Base-by-base conservation (phyloP, 2,329 filamentous ascomycete species). In the Ophiostoma sp. region DNA sequence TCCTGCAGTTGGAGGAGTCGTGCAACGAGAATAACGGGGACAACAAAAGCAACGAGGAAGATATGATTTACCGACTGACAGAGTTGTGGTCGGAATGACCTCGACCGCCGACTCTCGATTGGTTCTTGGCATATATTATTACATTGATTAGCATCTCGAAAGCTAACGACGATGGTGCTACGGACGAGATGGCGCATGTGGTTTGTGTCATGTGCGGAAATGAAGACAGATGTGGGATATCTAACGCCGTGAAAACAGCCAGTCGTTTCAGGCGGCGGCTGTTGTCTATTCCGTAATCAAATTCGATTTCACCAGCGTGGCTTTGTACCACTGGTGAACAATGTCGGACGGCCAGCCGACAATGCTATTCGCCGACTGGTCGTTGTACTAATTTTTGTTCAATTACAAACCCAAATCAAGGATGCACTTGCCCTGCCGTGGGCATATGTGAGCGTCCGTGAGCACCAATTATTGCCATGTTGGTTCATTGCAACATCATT, bases 171-270 rank as follows among this genome's bases (percentile, higher is more conserved):
- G 57, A 33, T 33, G 57, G 15, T 33, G 27, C 27, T 17, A 62
- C 7, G 17, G 17, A 48, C n/a, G 23, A 57, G 27, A 62, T 62
- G 23, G 52, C 27, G 57, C 62, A 66, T 39, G 35, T 41, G 62
- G 62, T 33, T 66, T 66, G 62, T 39, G 62, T 66, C 62, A 67
- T 67, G 41, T 67, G 41, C 65, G 23, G 65, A 67, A 67, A 67
- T 67, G 65, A 52, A 57, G n/a, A 39, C 23, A 48, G 23, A 33
- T 5, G 23, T 27, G 52, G 27, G 52, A 48, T 48, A 20, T 48
- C 44, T 20, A 7, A n/a, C 44, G 6, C 20, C 2, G 44, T 48
- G 52, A 27, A 31, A 13, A 27, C 23, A 57, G 52, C 52, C 52
- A 57, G 52, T 57, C 52, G 52, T 57, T 57, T 57, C 52, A 57